phyloP scores from a whole-genome alignment of 805 yeast species.

The Candida quercuum region DNA sequence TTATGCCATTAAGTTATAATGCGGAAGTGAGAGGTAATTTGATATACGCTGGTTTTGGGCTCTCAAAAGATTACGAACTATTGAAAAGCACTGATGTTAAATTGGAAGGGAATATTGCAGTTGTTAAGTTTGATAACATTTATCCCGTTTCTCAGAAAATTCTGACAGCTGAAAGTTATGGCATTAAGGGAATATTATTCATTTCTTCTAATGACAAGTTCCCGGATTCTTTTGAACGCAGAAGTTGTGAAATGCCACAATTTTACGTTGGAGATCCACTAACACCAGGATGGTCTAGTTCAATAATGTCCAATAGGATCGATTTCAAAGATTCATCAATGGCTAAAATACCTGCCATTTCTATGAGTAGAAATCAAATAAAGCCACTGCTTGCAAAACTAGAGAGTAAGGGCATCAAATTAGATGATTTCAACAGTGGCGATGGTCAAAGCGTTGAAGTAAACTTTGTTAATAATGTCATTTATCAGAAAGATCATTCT shows the following conservation, averaged over 20 bases:
- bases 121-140: conserved; percentile 58
- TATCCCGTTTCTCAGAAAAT: conserved; percentile 48
- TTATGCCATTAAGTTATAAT: conserved; percentile 61
- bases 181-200: conserved; percentile 65
- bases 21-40: conserved; percentile 51
- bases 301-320: conserved; percentile 33
- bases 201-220: conserved; percentile 36
- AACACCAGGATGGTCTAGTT: conserved; percentile 69
- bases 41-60: conserved; percentile 67
- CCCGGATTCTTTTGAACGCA: conserved; percentile 28
- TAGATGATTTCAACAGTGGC: conserved; percentile 16
- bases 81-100: conserved; percentile 35
- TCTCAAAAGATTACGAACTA: conserved; percentile 42
- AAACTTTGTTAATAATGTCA: conserved; percentile 15
- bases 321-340: conserved; percentile 42
- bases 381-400: conserved; percentile 28
- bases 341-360: conserved; percentile 71
- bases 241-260: conserved; percentile 53
- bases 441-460: conserved; percentile 21
- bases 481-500: conserved; percentile 43
- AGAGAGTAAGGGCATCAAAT: conserved; percentile 9
- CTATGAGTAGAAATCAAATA: conserved; percentile 74
- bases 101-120: conserved; percentile 44
- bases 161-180: conserved; percentile 46
- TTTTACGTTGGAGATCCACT: conserved; percentile 72